Percentiles rank a stretch among this genome's conserved stretches.
Conservation (phyloP, 2,329 filamentous ascomycete genomes). For the Ilyonectria sp. region DNA sequence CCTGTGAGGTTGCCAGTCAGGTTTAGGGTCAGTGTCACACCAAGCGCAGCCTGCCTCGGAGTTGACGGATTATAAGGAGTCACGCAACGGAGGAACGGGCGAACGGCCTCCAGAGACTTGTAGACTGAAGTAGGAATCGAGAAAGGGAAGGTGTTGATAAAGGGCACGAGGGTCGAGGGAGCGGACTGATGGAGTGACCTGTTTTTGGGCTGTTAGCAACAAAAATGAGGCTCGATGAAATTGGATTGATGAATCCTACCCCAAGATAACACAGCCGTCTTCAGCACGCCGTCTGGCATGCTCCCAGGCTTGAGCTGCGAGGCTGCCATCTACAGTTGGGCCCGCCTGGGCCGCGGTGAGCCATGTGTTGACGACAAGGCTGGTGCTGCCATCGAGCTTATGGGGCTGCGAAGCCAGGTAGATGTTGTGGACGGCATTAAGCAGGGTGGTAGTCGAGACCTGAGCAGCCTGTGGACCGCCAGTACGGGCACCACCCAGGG, state of each 20-base stretch:
- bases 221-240: not conserved
- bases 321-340: slow-evolving; percentile 81
- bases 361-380: slow-evolving; percentile 96
- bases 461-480: slow-evolving; percentile 80
- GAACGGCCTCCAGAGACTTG: slow-evolving; percentile 84
- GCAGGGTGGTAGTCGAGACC: slow-evolving; percentile 91
- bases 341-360: slow-evolving; percentile 82
- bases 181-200: slow-evolving; percentile 92
- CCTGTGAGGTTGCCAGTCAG: slow-evolving; percentile 84
- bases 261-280: slow-evolving; percentile 92
- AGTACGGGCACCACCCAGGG: slow-evolving; percentile 69
- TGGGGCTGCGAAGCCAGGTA: slow-evolving; percentile 89
- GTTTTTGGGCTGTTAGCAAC: slow-evolving; percentile 35
- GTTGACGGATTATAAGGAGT: slow-evolving; percentile 92
- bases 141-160: slow-evolving; percentile 85
- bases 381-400: slow-evolving; percentile 89
- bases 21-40: slow-evolving; percentile 85
- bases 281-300: slow-evolving; percentile 95
- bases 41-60: slow-evolving; percentile 84
- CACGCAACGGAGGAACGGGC: slow-evolving; percentile 89
- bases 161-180: slow-evolving; percentile 86
- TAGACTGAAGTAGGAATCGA: slow-evolving; percentile 82
- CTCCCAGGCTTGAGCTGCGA: slow-evolving; percentile 92
- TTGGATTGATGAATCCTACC: slow-evolving; percentile 68
- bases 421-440: slow-evolving; percentile 92